phyloP scores from a whole-genome alignment of 495 filamentous ascomycete species.

The Cercophora samala region DNA sequence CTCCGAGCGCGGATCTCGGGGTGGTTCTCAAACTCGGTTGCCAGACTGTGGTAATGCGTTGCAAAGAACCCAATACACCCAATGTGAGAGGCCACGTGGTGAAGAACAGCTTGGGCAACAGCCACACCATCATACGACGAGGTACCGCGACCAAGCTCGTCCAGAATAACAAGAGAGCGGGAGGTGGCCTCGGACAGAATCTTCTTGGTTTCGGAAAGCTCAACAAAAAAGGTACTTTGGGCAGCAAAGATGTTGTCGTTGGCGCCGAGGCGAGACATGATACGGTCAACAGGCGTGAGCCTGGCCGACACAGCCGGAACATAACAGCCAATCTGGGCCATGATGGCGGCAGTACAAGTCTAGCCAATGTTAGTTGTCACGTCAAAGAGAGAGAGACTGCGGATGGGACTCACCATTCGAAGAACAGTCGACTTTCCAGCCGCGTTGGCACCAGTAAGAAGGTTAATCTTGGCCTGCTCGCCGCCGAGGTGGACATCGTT shows the following conservation, averaged over 20 bases:
- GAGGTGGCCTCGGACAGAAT: slow-evolving; percentile 94
- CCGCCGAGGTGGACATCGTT: slow-evolving; percentile 92
- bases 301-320: slow-evolving; percentile 78
- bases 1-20: slow-evolving; percentile 81
- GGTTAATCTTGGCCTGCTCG: slow-evolving; percentile 71
- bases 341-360: slow-evolving; percentile 90
- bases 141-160: slow-evolving; percentile 94
- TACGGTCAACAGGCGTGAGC: slow-evolving; percentile 91
- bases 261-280: slow-evolving; percentile 97
- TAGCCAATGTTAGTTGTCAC: slow-evolving; percentile 27
- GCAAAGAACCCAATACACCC: slow-evolving; percentile 96
- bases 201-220: slow-evolving; percentile 96
- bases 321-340: slow-evolving; percentile 97
- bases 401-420: slow-evolving; percentile 67
- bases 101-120: slow-evolving; percentile 92
- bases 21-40: slow-evolving; percentile 81
- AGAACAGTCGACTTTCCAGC: slow-evolving; percentile 98
- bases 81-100: slow-evolving; percentile 89
- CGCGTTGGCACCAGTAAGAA: slow-evolving; percentile 95
- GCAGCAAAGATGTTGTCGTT: slow-evolving; percentile 99
- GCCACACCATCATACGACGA: slow-evolving; percentile 93
- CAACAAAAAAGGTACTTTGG: slow-evolving; percentile 97
- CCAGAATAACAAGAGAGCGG: slow-evolving; percentile 92
- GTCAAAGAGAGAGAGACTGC: slow-evolving; percentile 12
- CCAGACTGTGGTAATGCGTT: slow-evolving; percentile 94